Evolutionary conservation across 2,329 filamentous ascomycete genomes (phyloP).

Genomic region (Botrytis deweyae): DNA sequence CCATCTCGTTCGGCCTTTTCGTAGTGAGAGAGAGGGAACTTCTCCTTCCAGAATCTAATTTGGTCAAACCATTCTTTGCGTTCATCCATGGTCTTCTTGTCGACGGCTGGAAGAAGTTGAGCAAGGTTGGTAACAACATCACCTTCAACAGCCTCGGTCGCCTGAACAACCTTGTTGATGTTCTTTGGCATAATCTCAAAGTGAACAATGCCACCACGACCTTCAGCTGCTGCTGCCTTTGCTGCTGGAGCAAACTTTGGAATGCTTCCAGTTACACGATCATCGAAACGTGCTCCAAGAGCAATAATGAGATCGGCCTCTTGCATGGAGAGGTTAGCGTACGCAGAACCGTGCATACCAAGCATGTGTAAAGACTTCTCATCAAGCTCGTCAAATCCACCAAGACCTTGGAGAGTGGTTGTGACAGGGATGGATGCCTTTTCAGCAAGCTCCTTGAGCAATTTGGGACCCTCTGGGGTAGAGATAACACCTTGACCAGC

Average conservation of each 20-base stretch:
- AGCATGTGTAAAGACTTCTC: slow-evolving; percentile 97
- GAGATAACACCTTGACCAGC: slow-evolving; percentile 87
- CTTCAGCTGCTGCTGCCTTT: slow-evolving; percentile 78
- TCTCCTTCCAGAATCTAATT: slow-evolving; percentile 87
- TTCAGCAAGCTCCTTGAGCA: slow-evolving; percentile 83
- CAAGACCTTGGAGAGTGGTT: slow-evolving; percentile 90
- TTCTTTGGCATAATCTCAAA: slow-evolving; percentile 99
- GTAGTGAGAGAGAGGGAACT: slow-evolving; percentile 81
- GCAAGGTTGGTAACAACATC: slow-evolving; percentile 81
- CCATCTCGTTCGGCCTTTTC: slow-evolving; percentile 74
- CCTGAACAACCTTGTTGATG: slow-evolving; percentile 99
- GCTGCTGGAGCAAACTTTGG: slow-evolving; percentile 87
- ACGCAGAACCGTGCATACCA: slow-evolving; percentile 96
- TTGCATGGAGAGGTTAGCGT: slow-evolving; percentile 98
- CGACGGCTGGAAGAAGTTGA: slow-evolving; percentile 70
- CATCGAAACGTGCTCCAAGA: slow-evolving; percentile 90
- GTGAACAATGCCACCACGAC: slow-evolving; percentile 90
- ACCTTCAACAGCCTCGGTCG: slow-evolving; percentile 91
- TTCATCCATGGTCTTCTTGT: slow-evolving; percentile 59
- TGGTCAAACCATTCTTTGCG: slow-evolving; percentile 85
- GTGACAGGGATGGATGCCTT: slow-evolving; percentile 92
- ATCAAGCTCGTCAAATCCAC: slow-evolving; percentile 88
- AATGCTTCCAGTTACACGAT: slow-evolving; percentile 83
- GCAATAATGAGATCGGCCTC: slow-evolving; percentile 95
- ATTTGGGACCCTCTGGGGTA: slow-evolving; percentile 71